Conservation (phyloP, 1,139 yeast species). For the Yamadazyma diospyri region DNA sequence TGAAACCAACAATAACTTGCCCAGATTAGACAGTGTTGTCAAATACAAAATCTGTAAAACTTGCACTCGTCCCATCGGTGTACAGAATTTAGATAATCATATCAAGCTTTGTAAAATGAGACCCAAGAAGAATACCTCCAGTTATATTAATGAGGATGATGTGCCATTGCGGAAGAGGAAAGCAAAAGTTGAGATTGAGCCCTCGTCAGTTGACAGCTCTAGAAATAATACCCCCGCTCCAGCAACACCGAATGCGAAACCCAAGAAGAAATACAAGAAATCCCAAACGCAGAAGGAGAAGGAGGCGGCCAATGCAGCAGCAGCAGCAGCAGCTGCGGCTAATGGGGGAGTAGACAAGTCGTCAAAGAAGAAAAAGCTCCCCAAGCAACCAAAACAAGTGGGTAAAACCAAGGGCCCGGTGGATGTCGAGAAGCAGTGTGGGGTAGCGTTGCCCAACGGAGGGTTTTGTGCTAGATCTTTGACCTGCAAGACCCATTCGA, state of each 20-base stretch:
- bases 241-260: conserved; percentile 27
- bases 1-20: conserved; percentile 36
- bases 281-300: conserved; percentile 46
- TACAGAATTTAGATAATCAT: conserved; percentile 43
- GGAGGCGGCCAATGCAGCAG: conserved; percentile 46
- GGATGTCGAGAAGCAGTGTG: conserved; percentile 94
- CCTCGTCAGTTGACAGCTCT: conserved; percentile 42
- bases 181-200: conserved; percentile 33
- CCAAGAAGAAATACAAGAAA: conserved; percentile 44
- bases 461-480: conserved; percentile 92
- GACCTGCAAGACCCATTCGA: conserved; percentile 95
- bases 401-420: conserved; percentile 62
- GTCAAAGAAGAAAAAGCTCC: conserved; percentile 26
- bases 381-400: conserved; percentile 50
- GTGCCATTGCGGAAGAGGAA: conserved; percentile 31
- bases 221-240: conserved; percentile 40
- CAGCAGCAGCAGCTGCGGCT: conserved; percentile 29
- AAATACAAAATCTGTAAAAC: conserved; percentile 61
- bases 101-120: conserved; percentile 50
- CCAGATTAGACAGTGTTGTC: conserved; percentile 15
- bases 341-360: conserved; percentile 7
- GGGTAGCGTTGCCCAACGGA: conserved; percentile 89
- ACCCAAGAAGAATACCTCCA: conserved; percentile 22
- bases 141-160: conserved; percentile 18
- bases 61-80: conserved; percentile 64